Percentiles rank a stretch among this genome's conserved stretches.
Evolutionary conservation across 148 eudicot species (phyloP).

Genomic region (Rheum nobile): DNA sequence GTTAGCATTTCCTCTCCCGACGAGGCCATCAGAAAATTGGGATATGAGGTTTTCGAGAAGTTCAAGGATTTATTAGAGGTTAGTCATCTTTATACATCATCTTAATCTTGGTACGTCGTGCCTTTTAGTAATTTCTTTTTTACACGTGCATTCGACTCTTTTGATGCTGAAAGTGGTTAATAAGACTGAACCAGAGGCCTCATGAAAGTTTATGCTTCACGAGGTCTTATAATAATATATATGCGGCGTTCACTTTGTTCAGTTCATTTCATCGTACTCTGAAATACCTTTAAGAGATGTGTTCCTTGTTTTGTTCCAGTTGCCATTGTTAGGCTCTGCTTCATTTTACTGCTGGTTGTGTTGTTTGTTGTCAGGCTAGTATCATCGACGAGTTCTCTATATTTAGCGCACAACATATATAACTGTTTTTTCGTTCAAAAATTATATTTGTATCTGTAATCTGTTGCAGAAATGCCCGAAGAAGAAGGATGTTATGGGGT

Average conservation of each 20-base stretch:
- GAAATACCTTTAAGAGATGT: background rate
- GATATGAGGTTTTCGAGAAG: slow-evolving; percentile 65
- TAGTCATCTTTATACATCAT: slow-evolving; percentile 8
- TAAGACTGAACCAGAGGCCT: background rate
- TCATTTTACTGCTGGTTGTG: background rate
- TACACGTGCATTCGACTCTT: background rate
- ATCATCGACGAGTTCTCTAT: background rate
- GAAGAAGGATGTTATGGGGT: slow-evolving; percentile 53
- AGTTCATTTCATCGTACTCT: background rate
- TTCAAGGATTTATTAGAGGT: slow-evolving; percentile 75
- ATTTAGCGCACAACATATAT: background rate
- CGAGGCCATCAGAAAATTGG: slow-evolving; percentile 66
- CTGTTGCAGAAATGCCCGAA: slow-evolving; percentile 49
- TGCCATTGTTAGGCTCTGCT: background rate
- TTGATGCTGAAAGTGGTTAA: background rate
- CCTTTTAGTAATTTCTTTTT: background rate
- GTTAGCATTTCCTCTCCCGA: slow-evolving; percentile 80
- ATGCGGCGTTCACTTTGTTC: background rate
- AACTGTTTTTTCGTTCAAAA: background rate
- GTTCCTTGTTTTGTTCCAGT: background rate
- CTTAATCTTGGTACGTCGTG: too few species aligned
- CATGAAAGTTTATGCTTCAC: background rate
- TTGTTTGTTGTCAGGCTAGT: background rate
- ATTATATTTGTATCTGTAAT: background rate
- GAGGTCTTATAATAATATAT: background rate